These are phyloP conservation scores for Hymenoscyphus occultus DNA, from an alignment of 2,329 filamentous ascomycete genomes.

Conservation along the genomic window DNA sequence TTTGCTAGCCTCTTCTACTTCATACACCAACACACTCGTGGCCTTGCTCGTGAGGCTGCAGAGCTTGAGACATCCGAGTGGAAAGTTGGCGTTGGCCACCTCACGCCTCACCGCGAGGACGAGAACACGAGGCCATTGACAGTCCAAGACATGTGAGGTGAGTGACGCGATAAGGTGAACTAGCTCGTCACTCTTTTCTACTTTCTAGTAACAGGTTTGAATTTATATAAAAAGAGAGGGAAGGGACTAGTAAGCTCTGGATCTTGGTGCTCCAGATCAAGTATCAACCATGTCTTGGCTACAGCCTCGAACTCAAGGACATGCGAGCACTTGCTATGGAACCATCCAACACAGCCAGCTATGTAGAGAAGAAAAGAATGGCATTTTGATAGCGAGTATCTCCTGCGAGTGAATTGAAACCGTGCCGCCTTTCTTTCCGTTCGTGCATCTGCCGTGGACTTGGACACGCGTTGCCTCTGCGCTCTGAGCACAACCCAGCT, in stretches of 20 bases:
- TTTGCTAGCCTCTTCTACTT: neutral
- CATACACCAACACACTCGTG: neutral
- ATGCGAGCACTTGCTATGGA: neutral
- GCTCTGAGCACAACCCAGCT: constrained; percentile 3
- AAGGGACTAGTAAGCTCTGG: neutral
- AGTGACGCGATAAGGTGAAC: neutral
- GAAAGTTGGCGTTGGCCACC: neutral
- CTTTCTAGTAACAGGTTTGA: neutral
- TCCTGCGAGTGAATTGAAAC: neutral
- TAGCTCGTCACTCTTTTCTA: neutral
- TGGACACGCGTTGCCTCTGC: neutral
- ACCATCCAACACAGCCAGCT: neutral
- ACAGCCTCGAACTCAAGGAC: neutral
- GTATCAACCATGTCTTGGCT: neutral
- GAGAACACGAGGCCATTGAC: constrained; percentile 2
- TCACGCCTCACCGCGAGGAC: neutral
- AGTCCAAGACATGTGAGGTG: constrained; percentile 1
- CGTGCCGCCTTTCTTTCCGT: neutral
- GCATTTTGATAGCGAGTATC: neutral
- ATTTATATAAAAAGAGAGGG: neutral
- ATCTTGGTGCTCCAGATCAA: neutral
- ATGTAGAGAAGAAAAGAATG: neutral
- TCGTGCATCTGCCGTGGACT: neutral
- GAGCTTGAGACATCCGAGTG: neutral
- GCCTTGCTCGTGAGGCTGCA: constrained; percentile 7